Percentiles rank a stretch among this genome's conserved stretches.
These are phyloP conservation scores for Aureobasidium sp. DNA, from an alignment of 2,329 filamentous ascomycete genomes.

Conservation along the genomic window DNA sequence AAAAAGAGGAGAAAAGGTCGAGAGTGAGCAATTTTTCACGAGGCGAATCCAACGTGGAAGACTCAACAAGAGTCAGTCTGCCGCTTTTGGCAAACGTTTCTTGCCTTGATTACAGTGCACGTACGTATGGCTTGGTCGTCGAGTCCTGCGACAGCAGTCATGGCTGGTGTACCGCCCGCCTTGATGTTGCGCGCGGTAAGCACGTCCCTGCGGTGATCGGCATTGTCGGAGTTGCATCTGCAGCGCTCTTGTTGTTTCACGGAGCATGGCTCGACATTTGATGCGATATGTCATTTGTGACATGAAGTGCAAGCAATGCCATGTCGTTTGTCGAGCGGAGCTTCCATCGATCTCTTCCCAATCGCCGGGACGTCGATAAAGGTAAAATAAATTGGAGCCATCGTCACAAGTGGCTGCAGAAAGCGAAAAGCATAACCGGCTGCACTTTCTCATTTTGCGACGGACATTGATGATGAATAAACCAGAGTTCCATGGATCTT, in stretches of 20 bases:
- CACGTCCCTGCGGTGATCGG: background rate
- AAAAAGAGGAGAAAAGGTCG: background rate
- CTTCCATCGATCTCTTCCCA: background rate
- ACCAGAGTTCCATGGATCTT: background rate
- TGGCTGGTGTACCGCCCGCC: slow-evolving; percentile 3
- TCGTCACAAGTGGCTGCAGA: background rate
- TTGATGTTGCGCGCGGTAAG: background rate
- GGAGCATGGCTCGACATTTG: background rate
- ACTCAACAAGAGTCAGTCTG: background rate
- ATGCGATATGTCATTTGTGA: background rate
- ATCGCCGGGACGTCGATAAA: background rate
- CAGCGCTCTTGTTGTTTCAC: background rate
- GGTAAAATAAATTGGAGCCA: slow-evolving; percentile 5
- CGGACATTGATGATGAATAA: no score
- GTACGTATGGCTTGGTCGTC: background rate
- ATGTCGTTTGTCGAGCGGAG: background rate
- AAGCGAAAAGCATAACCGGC: background rate
- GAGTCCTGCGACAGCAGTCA: background rate
- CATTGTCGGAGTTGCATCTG: background rate
- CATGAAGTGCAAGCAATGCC: background rate
- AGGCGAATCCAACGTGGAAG: background rate
- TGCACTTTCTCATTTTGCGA: background rate
- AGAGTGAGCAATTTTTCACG: slow-evolving; percentile 1
- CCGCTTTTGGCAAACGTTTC: background rate
- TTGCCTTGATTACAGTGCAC: background rate